These are phyloP conservation scores for Beauveria sp. DNA, from an alignment of 2,329 filamentous ascomycete genomes.

Conservation along the genomic window DNA sequence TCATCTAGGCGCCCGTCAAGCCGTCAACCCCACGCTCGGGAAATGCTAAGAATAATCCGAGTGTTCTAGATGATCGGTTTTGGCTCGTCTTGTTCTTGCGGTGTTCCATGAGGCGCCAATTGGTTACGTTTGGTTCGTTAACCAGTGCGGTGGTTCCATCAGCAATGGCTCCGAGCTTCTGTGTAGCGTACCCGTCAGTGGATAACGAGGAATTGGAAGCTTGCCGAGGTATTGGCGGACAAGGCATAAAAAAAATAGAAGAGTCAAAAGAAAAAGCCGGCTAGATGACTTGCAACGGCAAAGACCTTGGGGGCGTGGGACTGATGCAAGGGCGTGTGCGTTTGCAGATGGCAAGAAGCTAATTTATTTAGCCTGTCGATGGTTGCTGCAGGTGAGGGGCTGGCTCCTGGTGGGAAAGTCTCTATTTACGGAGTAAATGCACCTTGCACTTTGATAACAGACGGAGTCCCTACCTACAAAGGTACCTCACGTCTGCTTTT, in stretches of 20 bases:
- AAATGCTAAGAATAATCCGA: background rate
- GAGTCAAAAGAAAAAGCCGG: background rate
- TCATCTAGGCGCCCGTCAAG: slow-evolving; percentile 9
- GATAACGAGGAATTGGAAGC: background rate
- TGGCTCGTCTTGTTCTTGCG: background rate
- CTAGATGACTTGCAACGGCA: background rate
- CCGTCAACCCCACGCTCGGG: slow-evolving; percentile 3
- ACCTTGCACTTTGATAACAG: no score
- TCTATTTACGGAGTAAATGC: no score
- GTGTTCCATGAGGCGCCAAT: slow-evolving; percentile 1
- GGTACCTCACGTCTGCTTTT: background rate
- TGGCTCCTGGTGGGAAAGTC: background rate
- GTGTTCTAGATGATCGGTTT: background rate
- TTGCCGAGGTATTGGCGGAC: slow-evolving; percentile 5
- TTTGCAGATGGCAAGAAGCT: slow-evolving; percentile 4
- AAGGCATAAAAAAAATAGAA: background rate
- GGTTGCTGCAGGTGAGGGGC: slow-evolving; percentile 9
- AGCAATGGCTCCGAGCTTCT: background rate
- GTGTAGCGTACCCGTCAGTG: slow-evolving; percentile 6
- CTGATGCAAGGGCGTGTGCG: background rate
- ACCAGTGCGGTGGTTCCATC: background rate
- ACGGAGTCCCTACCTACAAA: no score
- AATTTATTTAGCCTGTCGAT: background rate
- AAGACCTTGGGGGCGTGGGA: background rate
- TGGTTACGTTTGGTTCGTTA: background rate